Evolutionary conservation across 2,329 filamentous ascomycete species (phyloP).

Genomic region (Pyrenophora graminea): DNA sequence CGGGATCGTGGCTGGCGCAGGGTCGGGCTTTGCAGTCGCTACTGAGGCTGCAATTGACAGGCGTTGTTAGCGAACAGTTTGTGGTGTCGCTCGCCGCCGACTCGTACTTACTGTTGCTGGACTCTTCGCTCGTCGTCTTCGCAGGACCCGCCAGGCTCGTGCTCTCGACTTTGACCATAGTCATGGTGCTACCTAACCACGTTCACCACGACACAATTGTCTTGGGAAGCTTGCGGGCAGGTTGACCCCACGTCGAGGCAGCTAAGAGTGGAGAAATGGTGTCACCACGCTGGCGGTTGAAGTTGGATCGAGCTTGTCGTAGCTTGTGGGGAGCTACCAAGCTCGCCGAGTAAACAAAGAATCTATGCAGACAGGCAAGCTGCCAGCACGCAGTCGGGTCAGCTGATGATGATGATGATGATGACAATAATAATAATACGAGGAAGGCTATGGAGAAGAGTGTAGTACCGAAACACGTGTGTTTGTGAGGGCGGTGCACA

Average conservation of each 20-base stretch:
- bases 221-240: constrained; percentile 4
- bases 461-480: constrained; percentile 21
- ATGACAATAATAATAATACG: not conserved
- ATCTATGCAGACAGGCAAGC: constrained; percentile 24
- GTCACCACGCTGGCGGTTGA: constrained; percentile 8
- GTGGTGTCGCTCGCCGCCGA: not conserved
- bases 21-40: constrained; percentile 39
- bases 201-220: constrained; percentile 18
- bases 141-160: constrained; percentile 33
- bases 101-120: constrained; percentile 40
- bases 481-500: not conserved
- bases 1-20: constrained; percentile 26
- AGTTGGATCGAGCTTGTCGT: constrained; percentile 13
- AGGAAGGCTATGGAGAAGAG: constrained; percentile 3
- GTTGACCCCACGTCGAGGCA: not conserved
- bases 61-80: constrained; percentile 23
- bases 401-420: constrained; percentile 13
- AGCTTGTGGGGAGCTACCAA: constrained; percentile 19
- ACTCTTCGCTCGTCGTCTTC: constrained; percentile 35
- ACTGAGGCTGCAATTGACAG: constrained; percentile 32
- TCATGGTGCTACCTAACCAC: constrained; percentile 19
- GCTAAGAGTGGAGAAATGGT: constrained; percentile 4
- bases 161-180: constrained; percentile 33
- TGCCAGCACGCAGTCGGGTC: constrained; percentile 28
- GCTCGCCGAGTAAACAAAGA: constrained; percentile 31